Percentiles rank a stretch among this genome's conserved stretches.
These are phyloP conservation scores for Boletus pseudo-olivaceus DNA, from an alignment of 768 basidiomycete species.

Conservation along the genomic window DNA sequence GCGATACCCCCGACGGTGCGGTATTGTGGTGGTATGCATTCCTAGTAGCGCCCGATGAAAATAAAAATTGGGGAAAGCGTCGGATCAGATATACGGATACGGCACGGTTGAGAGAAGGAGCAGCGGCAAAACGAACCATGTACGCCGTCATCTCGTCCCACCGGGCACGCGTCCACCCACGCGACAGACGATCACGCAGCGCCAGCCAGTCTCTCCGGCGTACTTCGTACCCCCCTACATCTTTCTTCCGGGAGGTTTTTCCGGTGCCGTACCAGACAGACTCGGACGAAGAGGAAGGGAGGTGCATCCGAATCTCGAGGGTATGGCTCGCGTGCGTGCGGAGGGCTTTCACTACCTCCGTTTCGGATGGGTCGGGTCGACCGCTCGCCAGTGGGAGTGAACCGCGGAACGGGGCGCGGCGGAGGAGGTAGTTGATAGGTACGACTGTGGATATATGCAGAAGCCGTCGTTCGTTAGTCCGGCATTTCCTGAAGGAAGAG, in stretches of 20 bases:
- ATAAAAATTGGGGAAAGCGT: neutral
- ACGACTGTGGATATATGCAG: slow-evolving; percentile 41
- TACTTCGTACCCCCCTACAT: slow-evolving; percentile 61
- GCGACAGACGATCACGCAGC: slow-evolving; percentile 18
- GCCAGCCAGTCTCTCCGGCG: slow-evolving; percentile 48
- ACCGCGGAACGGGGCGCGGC: slow-evolving; percentile 28
- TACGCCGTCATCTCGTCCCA: slow-evolving; percentile 71
- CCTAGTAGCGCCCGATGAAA: slow-evolving; percentile 38
- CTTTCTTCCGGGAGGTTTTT: slow-evolving; percentile 29
- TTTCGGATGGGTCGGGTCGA: slow-evolving; percentile 35
- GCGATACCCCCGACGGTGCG: slow-evolving; percentile 50
- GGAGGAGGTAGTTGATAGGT: slow-evolving; percentile 55
- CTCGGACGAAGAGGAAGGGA: slow-evolving; percentile 34
- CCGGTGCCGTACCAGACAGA: slow-evolving; percentile 36
- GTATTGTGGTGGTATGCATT: slow-evolving; percentile 59
- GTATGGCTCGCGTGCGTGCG: slow-evolving; percentile 43
- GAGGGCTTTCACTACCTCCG: slow-evolving; percentile 53
- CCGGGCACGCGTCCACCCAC: slow-evolving; percentile 36
- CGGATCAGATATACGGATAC: neutral
- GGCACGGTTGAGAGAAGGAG: neutral
- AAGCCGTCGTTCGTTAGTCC: neutral
- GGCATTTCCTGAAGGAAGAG: neutral
- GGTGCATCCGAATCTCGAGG: slow-evolving; percentile 61
- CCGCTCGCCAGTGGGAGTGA: slow-evolving; percentile 1
- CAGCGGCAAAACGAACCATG: slow-evolving; percentile 41